Conservation (phyloP, 2,329 filamentous ascomycete species). For the Epichloe uncinata region DNA sequence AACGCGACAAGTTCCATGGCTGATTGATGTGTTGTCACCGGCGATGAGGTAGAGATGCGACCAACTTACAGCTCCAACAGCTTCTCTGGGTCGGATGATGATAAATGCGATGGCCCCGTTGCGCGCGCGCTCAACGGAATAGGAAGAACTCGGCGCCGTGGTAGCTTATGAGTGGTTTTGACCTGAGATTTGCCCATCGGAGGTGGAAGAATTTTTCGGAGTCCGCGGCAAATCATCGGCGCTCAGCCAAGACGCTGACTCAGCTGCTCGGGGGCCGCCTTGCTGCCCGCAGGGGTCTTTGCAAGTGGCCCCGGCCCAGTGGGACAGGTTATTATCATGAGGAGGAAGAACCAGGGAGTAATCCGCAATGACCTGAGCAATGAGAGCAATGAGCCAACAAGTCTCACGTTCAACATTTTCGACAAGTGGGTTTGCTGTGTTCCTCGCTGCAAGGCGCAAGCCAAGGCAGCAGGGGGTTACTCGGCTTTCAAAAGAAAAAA, state of each 20-base stretch:
- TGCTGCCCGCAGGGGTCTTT: not conserved
- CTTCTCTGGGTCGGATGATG: conserved; percentile 23
- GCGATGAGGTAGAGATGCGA: conserved; percentile 4
- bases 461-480: too few species aligned
- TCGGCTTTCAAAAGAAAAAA: too few species aligned
- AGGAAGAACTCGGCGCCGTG: conserved; percentile 32
- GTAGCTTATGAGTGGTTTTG: conserved; percentile 21
- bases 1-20: conserved; percentile 3
- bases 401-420: too few species aligned
- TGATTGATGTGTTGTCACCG: conserved; percentile 4
- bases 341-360: not conserved
- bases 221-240: conserved; percentile 9
- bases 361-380: not conserved
- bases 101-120: conserved; percentile 29
- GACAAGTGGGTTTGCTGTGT: too few species aligned
- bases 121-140: conserved; percentile 25
- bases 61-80: conserved; percentile 22
- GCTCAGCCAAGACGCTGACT: not conserved
- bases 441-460: too few species aligned
- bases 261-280: not conserved
- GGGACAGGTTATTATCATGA: not conserved
- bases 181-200: conserved; percentile 16
- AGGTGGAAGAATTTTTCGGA: conserved; percentile 25
- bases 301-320: not conserved
- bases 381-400: not conserved